Conservation (phyloP, 805 yeast genomes). For the Tetrapisispora nanseiensis region DNA sequence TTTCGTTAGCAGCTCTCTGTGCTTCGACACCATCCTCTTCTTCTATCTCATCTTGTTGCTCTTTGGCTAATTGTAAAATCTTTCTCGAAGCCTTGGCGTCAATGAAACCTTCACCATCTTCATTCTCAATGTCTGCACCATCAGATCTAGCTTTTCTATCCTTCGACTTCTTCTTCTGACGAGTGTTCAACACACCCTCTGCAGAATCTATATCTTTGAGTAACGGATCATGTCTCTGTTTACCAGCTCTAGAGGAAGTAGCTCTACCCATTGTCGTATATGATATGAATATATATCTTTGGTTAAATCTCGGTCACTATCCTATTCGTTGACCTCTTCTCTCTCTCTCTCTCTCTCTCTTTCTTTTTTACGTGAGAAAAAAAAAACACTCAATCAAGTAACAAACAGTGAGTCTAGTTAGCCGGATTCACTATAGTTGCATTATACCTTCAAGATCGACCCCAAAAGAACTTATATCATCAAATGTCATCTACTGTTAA, state of each 20-base stretch:
- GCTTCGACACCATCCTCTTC: constrained; percentile 44
- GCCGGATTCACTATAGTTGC: too few species aligned
- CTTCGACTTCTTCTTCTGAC: constrained; percentile 24
- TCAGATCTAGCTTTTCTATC: constrained; percentile 23
- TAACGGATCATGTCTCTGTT: constrained; percentile 70
- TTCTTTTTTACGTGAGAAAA: too few species aligned
- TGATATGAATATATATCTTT: too few species aligned
- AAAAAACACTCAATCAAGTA: too few species aligned
- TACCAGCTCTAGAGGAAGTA: constrained; percentile 39
- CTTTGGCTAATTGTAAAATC: constrained; percentile 80
- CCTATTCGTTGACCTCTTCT: too few species aligned
- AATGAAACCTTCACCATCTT: constrained; percentile 46
- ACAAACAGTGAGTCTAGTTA: too few species aligned
- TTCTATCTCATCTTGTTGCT: constrained; percentile 85
- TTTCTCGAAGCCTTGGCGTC: constrained; percentile 78
- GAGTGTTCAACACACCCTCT: constrained; percentile 54
- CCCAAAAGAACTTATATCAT: too few species aligned
- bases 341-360: too few species aligned
- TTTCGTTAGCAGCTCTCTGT: constrained; percentile 23
- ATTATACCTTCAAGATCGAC: too few species aligned
- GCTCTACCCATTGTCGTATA: constrained; percentile 85
- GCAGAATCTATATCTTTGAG: constrained; percentile 68
- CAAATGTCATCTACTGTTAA: too few species aligned
- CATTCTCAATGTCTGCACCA: constrained; percentile 32
- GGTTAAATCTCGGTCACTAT: too few species aligned